phyloP scores from a whole-genome alignment of 139 green algal genomes.

The Eudorina sp. region DNA sequence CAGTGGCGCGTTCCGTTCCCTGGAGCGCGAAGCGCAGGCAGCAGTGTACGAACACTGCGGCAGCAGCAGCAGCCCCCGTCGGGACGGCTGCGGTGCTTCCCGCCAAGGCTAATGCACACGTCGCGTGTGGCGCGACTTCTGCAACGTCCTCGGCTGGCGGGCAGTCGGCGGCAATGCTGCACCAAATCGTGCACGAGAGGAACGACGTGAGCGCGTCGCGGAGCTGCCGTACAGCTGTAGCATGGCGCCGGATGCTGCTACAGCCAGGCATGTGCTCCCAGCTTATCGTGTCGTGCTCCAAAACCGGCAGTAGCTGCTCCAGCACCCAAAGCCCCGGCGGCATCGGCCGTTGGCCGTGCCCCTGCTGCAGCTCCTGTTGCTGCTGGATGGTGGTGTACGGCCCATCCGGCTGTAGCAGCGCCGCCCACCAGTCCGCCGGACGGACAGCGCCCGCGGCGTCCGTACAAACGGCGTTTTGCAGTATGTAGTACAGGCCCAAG shows the following conservation, averaged over 20 bases:
- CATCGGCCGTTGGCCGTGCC: neutral
- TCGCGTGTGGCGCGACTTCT: too few relatives aligned
- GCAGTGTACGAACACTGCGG: neutral
- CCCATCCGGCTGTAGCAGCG: neutral
- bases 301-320: slow-evolving; percentile 31
- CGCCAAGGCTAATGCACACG: too few relatives aligned
- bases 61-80: neutral
- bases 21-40: slow-evolving; percentile 19
- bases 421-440: slow-evolving; percentile 24
- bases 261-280: slow-evolving; percentile 33
- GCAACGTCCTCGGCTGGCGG: too few relatives aligned
- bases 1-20: neutral
- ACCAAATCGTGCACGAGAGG: neutral
- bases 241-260: neutral
- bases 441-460: neutral
- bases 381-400: neutral
- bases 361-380: neutral
- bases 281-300: slow-evolving; percentile 46
- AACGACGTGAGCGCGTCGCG: neutral
- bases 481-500: slow-evolving; percentile 17
- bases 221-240: slow-evolving; percentile 17
- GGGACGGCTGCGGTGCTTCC: too few relatives aligned
- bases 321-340: slow-evolving; percentile 42
- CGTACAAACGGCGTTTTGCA: slow-evolving; percentile 8
- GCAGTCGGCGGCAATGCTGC: too few relatives aligned